Evolutionary conservation across 441 rosid genomes (phyloP).

Genomic region (Euphorbia celastroides): DNA sequence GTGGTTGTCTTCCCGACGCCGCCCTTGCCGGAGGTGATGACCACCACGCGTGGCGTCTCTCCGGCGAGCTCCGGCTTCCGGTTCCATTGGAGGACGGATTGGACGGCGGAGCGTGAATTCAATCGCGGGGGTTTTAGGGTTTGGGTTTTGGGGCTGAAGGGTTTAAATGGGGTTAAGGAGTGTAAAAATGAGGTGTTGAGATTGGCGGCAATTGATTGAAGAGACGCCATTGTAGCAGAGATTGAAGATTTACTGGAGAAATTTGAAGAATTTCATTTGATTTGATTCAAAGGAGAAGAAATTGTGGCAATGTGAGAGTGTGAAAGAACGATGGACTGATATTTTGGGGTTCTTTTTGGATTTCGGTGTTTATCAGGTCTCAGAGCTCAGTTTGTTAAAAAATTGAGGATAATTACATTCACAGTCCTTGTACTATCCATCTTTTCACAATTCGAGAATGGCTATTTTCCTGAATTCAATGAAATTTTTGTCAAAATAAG

Average conservation of each 20-base stretch:
- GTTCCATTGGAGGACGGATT: conserved; percentile 77
- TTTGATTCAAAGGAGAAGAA: background rate
- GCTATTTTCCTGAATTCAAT: too few relatives aligned
- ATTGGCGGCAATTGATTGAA: conserved; percentile 30
- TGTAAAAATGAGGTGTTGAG: conserved; percentile 29
- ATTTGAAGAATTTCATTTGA: conserved; percentile 19
- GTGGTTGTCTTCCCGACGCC: conserved; percentile 96
- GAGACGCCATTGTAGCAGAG: conserved; percentile 39
- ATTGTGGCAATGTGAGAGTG: background rate
- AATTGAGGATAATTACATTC: too few relatives aligned
- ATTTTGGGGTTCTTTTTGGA: background rate
- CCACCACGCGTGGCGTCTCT: conserved; percentile 89
- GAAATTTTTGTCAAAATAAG: too few relatives aligned
- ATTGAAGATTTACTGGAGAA: background rate
- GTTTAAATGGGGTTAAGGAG: conserved; percentile 23
- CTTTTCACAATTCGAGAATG: background rate
- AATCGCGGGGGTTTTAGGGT: conserved; percentile 24
- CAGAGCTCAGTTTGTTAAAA: background rate
- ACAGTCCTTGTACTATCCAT: background rate
- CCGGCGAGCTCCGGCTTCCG: conserved; percentile 87
- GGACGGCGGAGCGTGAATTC: conserved; percentile 20
- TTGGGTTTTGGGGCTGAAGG: conserved; percentile 24
- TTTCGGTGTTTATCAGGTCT: background rate
- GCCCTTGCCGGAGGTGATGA: conserved; percentile 93
- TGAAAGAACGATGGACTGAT: background rate